Base-by-base conservation (phyloP, 2,329 filamentous ascomycete genomes). In the Aspergillus tanneri region DNA sequence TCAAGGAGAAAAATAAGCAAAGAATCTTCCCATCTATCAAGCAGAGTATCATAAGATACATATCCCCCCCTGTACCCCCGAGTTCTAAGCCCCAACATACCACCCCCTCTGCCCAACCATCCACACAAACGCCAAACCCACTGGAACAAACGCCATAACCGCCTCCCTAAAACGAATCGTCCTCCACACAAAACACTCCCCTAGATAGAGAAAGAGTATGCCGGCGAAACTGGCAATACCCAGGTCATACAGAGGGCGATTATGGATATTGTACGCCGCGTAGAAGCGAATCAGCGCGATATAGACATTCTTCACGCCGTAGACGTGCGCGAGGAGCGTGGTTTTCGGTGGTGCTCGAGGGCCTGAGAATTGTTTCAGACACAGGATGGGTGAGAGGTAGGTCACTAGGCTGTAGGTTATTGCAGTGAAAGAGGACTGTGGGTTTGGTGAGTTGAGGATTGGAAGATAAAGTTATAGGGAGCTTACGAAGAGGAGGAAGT, bases 271-370 rank as follows among this genome's bases (percentile, higher is more conserved):
- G 32, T 69, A 70, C 3, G 68, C 68, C 1, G 68, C 65, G 39
- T 66, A 67, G 8, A 61, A 28, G 11, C 68, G 60, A 44, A 71
- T 71, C 28, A 63, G 37, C 12, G 54, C 61, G 6, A 67, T 65
- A 54, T 70, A 71, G 34, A 68, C 28, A 44, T 70, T 71, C 60
- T 70, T 68, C 27, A 65, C 46, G 11, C 62, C 68, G 50, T 71
- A 71, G 4, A 66, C 51, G 45, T 62, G 68, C 5, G 69, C 64
- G 14, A 65, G 53, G n/a, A 71, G 56, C 3, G 55, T 32, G 5
- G 58, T 52, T 10, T 57, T 55, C 6, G 56, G 53, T 18, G 65
- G 64, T 3, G 59, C 56, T 4, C 46, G 35, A 6, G 64, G 57
- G 12, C 68, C 67, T 18, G 56, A 61, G 55, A 70, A 69, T n/a